Evolutionary conservation across 2,329 filamentous ascomycete species (phyloP), one percentile per base, ranked within the genome.

Genomic region (Colletotrichum chrysophilum): DNA sequence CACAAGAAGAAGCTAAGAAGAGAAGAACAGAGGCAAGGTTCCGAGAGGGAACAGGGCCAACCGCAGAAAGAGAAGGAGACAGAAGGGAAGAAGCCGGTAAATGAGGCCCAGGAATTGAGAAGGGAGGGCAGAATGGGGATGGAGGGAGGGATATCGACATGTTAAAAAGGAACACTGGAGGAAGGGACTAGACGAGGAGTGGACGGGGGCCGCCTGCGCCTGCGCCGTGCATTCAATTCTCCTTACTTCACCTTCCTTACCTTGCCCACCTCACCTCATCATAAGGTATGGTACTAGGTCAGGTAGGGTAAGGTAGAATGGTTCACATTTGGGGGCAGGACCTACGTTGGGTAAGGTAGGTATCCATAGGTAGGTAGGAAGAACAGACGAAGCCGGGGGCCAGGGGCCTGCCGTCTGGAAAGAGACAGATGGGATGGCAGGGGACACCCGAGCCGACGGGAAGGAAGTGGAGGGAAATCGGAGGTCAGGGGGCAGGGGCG

Each of bases 31-130:
- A 43, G 34, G 70, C n/a, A 64, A 16, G 52, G 48, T 16, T n/a
- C 52, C 60, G n/a, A 36, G 43, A 55, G 64, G 30, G 56, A 64
- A 34, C 66, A 64, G 56, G 72, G 52, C 12, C 24, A 30, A 16
- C 52, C 32, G 62, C 34, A 60, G 61, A n/a, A 30, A 24, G 48
- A 38, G 43, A 56, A 26, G 14, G 24, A 66, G 61, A 43, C 24
- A 75, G 62, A 72, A 71, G 32, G 55, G 68, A 75, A 72, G 68
- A 72, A 67, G 56, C 73, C 64, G 24, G 43, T 26, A 72, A 62
- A 61, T 52, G 69, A 72, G 62, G 55, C 69, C 14, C 32, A n/a
- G 38, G 52, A 38, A 75, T 62, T 34, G 69, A 56, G 26, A 58
- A 72, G 69, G 62, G 62, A 74, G 71, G 48, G 66, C 21, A 58